Base-by-base conservation (phyloP, 495 filamentous ascomycete species). In the Pyrenopolyporus hunteri region DNA sequence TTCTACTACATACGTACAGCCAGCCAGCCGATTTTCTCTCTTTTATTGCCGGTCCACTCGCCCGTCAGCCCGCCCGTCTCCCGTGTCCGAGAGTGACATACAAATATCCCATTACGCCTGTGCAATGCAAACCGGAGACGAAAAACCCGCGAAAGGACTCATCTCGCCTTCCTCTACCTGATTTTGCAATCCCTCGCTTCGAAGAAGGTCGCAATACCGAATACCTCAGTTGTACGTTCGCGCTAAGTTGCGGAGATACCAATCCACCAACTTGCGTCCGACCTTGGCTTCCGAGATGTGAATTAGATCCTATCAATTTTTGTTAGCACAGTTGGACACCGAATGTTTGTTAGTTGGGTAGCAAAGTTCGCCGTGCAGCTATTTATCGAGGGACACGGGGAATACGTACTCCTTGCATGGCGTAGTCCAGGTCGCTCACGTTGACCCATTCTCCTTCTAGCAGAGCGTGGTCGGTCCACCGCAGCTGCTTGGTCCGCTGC, bases 261-360 rank as follows among this genome's bases (percentile, higher is more conserved):
- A 98, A 79, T 98, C 94, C 52, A 98, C 93, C 70, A 98, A 78
- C 76, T 93, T 93, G 59, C 94, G 85, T 59, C 94, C 95, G 43
- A 96, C 91, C 85, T 98, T 98, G 53, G 93, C 95, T 78, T 98
- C 94, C 39, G 93, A 96, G 65, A 98, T 92, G 76, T 98, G 94
- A 72, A 98, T 97, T 58, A 98, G 78, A 75, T 98, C 95, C 78
- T 90, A 59, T 31, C 48, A 31, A 10, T 46, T 20, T 28, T 33
- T 25, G 53, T 75, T 64, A 76, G 74, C 52, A 69, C 19, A 44
- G 58, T 44, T 16, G 37, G 40, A 54, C 44, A 53, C 33, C 13
- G 45, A 69, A 68, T 58, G 57, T 36, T 63, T 56, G 37, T 47
- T 14, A 43, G 50, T 50, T 20, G 7, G 14, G 20, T 54, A 28